phyloP scores from a whole-genome alignment of 768 basidiomycete species.

The Hericium coralloides region DNA sequence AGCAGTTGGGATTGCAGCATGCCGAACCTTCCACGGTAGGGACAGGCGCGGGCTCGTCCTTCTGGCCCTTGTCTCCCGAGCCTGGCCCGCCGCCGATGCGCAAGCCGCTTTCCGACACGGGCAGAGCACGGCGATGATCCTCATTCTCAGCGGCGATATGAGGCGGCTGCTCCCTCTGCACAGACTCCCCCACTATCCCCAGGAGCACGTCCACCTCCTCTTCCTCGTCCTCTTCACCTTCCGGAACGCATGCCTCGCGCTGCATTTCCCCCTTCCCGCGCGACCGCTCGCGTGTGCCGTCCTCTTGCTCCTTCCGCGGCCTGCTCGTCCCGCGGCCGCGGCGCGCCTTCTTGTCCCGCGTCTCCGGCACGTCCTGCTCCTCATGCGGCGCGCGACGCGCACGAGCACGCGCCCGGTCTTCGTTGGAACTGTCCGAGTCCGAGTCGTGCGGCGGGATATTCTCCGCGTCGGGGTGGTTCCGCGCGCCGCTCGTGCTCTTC shows the following conservation, averaged over 20 bases:
- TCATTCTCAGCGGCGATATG: background rate
- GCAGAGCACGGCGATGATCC: background rate
- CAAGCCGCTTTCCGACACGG: too few relatives aligned
- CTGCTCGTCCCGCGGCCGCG: background rate
- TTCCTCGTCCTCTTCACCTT: background rate
- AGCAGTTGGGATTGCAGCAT: too few relatives aligned
- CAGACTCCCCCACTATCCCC: background rate
- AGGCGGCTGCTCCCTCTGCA: background rate
- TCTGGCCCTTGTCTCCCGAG: too few relatives aligned
- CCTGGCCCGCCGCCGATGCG: too few relatives aligned
- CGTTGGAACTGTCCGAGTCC: background rate
- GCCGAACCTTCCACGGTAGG: too few relatives aligned
- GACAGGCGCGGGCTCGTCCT: too few relatives aligned
- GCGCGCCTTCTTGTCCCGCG: background rate
- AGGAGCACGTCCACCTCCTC: background rate
- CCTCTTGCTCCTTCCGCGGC: background rate
- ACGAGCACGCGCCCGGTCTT: background rate
- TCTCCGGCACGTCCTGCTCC: background rate
- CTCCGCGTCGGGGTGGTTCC: background rate
- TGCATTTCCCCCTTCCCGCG: background rate
- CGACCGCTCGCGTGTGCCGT: background rate
- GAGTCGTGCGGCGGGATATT: background rate
- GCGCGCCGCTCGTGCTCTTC: background rate
- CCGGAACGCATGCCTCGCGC: background rate
- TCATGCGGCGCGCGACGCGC: background rate